These are phyloP conservation scores for Aureobasidium leucospermi DNA, from an alignment of 2,329 filamentous ascomycete species.

Conservation along the genomic window DNA sequence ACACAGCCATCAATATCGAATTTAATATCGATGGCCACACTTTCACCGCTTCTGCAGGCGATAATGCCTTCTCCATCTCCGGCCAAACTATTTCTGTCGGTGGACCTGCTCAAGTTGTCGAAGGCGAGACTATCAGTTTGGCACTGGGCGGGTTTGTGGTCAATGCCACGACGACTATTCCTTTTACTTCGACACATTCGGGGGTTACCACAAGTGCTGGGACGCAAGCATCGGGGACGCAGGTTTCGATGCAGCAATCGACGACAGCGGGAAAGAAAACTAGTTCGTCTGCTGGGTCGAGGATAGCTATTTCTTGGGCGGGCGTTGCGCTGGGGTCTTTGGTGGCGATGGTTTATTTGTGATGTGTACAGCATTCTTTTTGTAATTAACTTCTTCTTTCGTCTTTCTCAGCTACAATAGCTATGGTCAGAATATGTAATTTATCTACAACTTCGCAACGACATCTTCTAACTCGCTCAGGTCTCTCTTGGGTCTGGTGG, in stretches of 20 bases:
- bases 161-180: slow-evolving; percentile 6
- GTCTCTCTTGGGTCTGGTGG: slow-evolving; percentile 13
- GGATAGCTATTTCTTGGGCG: neutral
- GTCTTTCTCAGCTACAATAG: too few species aligned
- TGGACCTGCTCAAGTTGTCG: neutral
- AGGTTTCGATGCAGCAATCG: neutral
- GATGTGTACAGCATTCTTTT: neutral
- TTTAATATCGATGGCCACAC: neutral
- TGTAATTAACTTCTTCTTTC: neutral
- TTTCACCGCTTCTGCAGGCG: slow-evolving; percentile 7
- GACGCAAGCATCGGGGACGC: neutral
- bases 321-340: neutral
- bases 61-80: slow-evolving; percentile 4
- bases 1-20: slow-evolving; percentile 1
- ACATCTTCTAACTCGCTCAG: slow-evolving; percentile 13
- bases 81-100: slow-evolving; percentile 5
- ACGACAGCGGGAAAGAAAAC: neutral
- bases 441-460: neutral
- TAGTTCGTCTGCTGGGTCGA: neutral
- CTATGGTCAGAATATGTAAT: too few species aligned
- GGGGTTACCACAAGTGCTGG: neutral
- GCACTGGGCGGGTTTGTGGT: slow-evolving; percentile 1
- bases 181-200: neutral
- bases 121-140: slow-evolving; percentile 11
- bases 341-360: neutral